Conservation (phyloP, 176 grass and related monocot genomes). For the Avena eriantha region DNA sequence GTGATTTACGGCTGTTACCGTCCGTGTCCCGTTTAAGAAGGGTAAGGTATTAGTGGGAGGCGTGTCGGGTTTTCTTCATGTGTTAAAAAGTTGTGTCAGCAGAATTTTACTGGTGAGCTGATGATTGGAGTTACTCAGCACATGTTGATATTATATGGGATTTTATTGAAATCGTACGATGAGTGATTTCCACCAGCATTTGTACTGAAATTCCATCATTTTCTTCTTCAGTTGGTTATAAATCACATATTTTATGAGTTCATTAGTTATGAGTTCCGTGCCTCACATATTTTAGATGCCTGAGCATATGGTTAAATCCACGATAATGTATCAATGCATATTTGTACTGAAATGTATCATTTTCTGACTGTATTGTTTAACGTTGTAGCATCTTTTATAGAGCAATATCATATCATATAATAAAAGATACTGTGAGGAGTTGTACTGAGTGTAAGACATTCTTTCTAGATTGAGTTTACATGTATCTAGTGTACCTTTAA, state of each 20-base stretch:
- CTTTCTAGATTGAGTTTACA: not conserved
- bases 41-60: not conserved
- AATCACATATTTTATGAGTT: no score
- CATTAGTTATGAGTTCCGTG: not conserved
- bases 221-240: constrained; percentile 3
- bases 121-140: not conserved
- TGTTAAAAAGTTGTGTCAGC: not conserved
- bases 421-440: not conserved
- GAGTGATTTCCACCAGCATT: not conserved
- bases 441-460: not conserved
- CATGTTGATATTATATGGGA: not conserved
- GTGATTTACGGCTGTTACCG: not conserved
- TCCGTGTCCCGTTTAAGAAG: not conserved
- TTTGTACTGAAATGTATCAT: not conserved
- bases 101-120: not conserved
- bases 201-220: not conserved
- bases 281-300: not conserved
- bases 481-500: not conserved
- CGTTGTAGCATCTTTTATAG: not conserved
- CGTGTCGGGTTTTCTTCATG: not conserved
- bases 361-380: not conserved
- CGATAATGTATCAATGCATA: not conserved
- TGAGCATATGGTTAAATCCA: not conserved
- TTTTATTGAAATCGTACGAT: not conserved
- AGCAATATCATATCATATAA: not conserved